These are phyloP conservation scores for Cutaneotrichosporon spelunceum DNA, from an alignment of 1,284 basidiomycete species.

Conservation along the genomic window DNA sequence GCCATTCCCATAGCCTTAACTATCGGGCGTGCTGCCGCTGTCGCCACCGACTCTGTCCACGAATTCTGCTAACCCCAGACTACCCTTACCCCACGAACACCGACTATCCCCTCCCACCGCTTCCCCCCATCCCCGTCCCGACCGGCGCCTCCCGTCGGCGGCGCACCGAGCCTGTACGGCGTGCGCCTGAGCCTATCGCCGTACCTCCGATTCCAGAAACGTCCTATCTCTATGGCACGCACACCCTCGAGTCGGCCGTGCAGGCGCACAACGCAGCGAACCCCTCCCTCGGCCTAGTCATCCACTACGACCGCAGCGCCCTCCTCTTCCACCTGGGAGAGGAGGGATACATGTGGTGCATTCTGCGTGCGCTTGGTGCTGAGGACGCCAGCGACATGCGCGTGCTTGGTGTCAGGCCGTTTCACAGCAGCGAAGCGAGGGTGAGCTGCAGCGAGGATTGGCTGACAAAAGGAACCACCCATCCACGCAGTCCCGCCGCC, in stretches of 20 bases:
- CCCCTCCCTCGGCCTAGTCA: not conserved
- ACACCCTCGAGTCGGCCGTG: conserved; percentile 7
- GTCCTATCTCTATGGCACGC: conserved; percentile 1
- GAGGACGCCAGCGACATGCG: conserved; percentile 7
- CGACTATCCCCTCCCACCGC: conserved; percentile 22
- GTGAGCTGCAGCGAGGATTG: conserved; percentile 6
- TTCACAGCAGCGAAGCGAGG: conserved; percentile 6
- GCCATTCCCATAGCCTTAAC: not conserved
- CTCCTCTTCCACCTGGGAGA: conserved; percentile 14
- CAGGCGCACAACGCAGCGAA: conserved; percentile 8
- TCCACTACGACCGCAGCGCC: conserved; percentile 10
- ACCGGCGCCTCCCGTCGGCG: conserved; percentile 8
- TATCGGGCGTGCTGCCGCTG: not conserved
- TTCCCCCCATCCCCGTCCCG: conserved; percentile 23
- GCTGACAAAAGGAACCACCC: conserved; percentile 21
- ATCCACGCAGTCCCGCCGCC: conserved; percentile 22
- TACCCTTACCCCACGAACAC: conserved; percentile 21
- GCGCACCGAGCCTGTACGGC: conserved; percentile 3
- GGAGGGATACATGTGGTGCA: conserved; percentile 10
- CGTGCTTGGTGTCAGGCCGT: conserved; percentile 14
- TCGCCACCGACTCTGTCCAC: not conserved
- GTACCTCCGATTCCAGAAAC: conserved; percentile 10
- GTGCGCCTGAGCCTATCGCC: conserved; percentile 1
- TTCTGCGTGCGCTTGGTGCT: conserved; percentile 11
- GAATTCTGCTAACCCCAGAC: conserved; percentile 10